Percentiles rank a stretch among this genome's conserved stretches.
Conservation (phyloP, 2,329 filamentous ascomycete genomes). For the Colletotrichum sp. region DNA sequence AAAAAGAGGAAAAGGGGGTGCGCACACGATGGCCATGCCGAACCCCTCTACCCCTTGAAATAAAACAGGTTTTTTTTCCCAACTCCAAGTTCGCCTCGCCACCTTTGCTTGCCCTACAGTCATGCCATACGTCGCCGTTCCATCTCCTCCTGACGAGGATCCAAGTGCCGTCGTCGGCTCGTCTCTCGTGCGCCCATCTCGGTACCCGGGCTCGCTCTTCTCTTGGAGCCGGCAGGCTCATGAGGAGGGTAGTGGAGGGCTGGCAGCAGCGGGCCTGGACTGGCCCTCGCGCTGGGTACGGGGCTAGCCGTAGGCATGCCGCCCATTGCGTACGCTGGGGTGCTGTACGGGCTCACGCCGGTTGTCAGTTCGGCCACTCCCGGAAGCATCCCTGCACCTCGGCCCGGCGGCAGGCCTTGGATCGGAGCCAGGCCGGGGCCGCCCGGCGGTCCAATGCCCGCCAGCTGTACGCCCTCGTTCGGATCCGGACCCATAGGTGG, state of each 20-base stretch:
- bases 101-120: background rate
- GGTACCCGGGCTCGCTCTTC: conserved; percentile 50
- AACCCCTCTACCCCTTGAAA: background rate
- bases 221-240: conserved; percentile 52
- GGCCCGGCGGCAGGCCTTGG: conserved; percentile 44
- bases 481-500: conserved; percentile 34
- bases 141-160: conserved; percentile 21
- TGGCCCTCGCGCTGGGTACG: conserved; percentile 42
- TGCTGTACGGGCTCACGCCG: conserved; percentile 64
- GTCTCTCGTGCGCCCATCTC: conserved; percentile 49
- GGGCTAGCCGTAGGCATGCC: conserved; percentile 42
- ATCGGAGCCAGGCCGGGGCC: conserved; percentile 58
- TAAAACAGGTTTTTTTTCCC: conserved; percentile 9
- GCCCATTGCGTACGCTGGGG: conserved; percentile 55
- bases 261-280: conserved; percentile 45
- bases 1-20: background rate
- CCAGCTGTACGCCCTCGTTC: conserved; percentile 34
- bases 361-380: conserved; percentile 68
- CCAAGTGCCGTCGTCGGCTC: conserved; percentile 42
- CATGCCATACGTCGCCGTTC: conserved; percentile 19
- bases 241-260: conserved; percentile 38
- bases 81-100: conserved; percentile 17
- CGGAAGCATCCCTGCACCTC: conserved; percentile 56
- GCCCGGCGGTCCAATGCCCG: conserved; percentile 30
- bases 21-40: background rate